Evolutionary conservation across 1,284 basidiomycete genomes (phyloP), one percentile per base, ranked within the genome.

Genomic region (Leccinum subatratum): DNA sequence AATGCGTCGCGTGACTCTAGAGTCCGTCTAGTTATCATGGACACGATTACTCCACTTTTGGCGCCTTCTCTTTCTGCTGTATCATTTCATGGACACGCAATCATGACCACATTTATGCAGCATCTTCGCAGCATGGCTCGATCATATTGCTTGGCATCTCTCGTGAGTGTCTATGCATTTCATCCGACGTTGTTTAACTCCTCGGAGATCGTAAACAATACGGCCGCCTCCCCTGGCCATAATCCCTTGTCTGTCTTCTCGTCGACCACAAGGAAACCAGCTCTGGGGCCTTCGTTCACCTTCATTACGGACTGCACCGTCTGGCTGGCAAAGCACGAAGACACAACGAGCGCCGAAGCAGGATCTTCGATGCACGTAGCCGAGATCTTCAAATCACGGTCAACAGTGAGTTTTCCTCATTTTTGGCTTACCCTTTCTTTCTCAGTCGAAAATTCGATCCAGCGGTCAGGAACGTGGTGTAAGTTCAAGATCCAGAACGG

Each of bases 51-150:
- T 2, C 77, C 86, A 14, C 79, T 93, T n/a, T 74, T 93, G n/a
- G 81, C 83, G 9, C 85, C 88, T 1, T 78, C 83, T 61, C 78
- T 93, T n/a, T 89, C 83, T 69, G 83, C 83, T 1, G 79, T 84
- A 3, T 88, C 90, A 6, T 84, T 89, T 1, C 86, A 91, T 79
- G 91, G 91, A 3, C 91, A 92, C 73, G 87, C 90, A 0, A 78
- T 84, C n/a, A 90, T 93, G 88, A 82, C 82, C 1, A 82, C 82
- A 1, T 85, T 92, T 68, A 91, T 92, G 87, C 83, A 81, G 2
- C 82, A 86, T 67, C 80, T 92, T 22, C 85, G 85, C 42, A 72
- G 72, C 3, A 74, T 89, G 48, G 82, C 88, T 3, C 81, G 81
- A 48, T 76, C 72, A 1, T 79, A 81, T 68, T 77, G 75, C 4